Evolutionary conservation across 495 filamentous ascomycete genomes (phyloP), one percentile per base, ranked within the genome.

Genomic region (Trichoderma asperelloides): DNA sequence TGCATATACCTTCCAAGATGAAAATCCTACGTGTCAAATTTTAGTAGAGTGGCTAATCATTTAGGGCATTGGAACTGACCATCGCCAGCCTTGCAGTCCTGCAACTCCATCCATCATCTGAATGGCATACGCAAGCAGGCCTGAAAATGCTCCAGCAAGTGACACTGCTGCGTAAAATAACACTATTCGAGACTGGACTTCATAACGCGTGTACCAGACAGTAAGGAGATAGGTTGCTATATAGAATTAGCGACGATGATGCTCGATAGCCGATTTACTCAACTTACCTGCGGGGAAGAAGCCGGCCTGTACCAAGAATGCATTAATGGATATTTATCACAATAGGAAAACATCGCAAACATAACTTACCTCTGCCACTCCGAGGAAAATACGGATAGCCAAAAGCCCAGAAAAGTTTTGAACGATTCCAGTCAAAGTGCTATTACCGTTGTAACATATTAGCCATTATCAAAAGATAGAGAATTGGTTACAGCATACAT

Each of bases 101-200:
- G 85, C 75, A 23, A 92, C 74, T 12, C 81, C 81, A 68, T 91
- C 83, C 86, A 89, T 93, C 73, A 93, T 92, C 25, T 89, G 91
- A 62, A 97, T 93, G 16, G 87, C 93, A 13, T 84, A 87, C 2
- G 93, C 92, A 12, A 96, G 78, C 16, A 96, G 79, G 15, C 92
- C 92, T 40, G 92, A 91, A 69, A 96, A 96, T 6, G 92, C 92
- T 25, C 91, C 91, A 5, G 92, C 92, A 28, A 96, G 75, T 3
- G 88, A 89, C 1, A 93, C 94, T 86, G 89, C 68, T 81, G 73
- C 82, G 81, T 95, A 98, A 80, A 97, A 97, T 79, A 97, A 90
- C 45, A 85, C 89, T 75, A 91, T 96, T 23, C 94, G 86, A 73
- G 89, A 90, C 77, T 96, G 93, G 3, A 92, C 91, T 78, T 97